These are phyloP conservation scores for Globisporangium rhizosaccharum DNA, from an alignment of 352 stramenopile genomes.

Conservation along the genomic window DNA sequence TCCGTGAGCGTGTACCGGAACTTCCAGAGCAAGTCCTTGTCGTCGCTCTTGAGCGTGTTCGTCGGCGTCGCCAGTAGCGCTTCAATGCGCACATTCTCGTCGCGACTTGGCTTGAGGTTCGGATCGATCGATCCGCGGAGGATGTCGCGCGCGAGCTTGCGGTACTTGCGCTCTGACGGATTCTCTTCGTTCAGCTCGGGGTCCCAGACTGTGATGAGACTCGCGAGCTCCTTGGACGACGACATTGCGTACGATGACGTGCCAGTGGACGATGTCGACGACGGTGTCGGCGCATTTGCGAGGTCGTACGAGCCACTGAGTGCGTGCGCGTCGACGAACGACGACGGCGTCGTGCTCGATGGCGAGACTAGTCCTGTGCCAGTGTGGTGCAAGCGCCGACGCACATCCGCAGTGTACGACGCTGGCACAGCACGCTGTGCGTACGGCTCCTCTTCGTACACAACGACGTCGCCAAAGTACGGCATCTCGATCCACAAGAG, in stretches of 20 bases:
- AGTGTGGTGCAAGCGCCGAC: conserved; percentile 33
- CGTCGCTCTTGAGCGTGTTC: conserved; percentile 91
- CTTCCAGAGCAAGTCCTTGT: conserved; percentile 94
- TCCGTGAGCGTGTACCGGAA: conserved; percentile 96
- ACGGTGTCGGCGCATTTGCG: conserved; percentile 10
- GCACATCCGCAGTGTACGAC: conserved; percentile 49
- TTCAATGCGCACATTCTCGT: conserved; percentile 92
- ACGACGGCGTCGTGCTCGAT: conserved; percentile 5
- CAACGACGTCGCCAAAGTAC: conserved; percentile 88
- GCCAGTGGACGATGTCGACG: not conserved
- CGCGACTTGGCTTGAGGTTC: conserved; percentile 95
- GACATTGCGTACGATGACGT: conserved; percentile 17
- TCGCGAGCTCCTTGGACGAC: conserved; percentile 31
- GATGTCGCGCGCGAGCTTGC: conserved; percentile 95
- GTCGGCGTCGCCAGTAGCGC: conserved; percentile 89
- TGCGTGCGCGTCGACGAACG: conserved; percentile 36
- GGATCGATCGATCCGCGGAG: conserved; percentile 95
- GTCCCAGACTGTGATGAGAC: conserved; percentile 78
- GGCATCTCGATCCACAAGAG: conserved; percentile 88
- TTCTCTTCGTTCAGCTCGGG: conserved; percentile 87
- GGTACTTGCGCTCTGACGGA: conserved; percentile 96
- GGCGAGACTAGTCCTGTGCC: conserved; percentile 16
- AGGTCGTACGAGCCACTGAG: conserved; percentile 49
- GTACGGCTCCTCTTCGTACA: conserved; percentile 92
- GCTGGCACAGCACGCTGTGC: conserved; percentile 57